Conservation (phyloP, 345 rosid species). For the Toxicodendron radicans region DNA sequence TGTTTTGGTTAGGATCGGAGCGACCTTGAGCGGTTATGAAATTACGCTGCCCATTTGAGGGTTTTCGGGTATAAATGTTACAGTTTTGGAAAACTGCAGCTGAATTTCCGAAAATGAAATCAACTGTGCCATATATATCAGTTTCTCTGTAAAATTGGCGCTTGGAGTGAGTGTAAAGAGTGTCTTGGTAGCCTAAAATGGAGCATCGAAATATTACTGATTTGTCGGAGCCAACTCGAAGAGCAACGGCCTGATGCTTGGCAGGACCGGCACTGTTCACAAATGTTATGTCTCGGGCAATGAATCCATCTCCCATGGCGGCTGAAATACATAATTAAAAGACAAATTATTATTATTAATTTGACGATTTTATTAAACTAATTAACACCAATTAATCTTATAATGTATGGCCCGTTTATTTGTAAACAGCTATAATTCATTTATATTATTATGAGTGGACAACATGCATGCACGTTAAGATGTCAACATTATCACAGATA, state of each 20-base stretch:
- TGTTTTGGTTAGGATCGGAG: conserved; percentile 29
- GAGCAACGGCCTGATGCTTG: conserved; percentile 92
- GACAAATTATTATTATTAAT: too few relatives aligned
- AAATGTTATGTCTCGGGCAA: conserved; percentile 86
- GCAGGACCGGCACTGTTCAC: conserved; percentile 80
- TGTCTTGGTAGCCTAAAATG: conserved; percentile 45
- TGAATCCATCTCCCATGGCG: conserved; percentile 64
- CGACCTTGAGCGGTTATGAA: conserved; percentile 41
- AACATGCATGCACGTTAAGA: too few relatives aligned
- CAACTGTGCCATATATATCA: conserved; percentile 42
- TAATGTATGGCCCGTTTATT: too few relatives aligned
- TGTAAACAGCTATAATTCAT: too few relatives aligned
- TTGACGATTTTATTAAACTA: too few relatives aligned
- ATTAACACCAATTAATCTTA: not conserved
- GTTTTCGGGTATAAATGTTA: conserved; percentile 13
- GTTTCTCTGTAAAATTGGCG: conserved; percentile 54
- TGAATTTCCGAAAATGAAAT: conserved; percentile 34
- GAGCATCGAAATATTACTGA: conserved; percentile 43
- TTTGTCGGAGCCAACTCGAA: conserved; percentile 62
- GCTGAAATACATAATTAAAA: conserved; percentile 21
- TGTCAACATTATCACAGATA: too few relatives aligned
- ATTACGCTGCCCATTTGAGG: not conserved
- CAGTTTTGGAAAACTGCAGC: conserved; percentile 31
- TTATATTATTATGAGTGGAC: too few relatives aligned
- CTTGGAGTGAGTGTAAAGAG: conserved; percentile 35